Conservation (phyloP, 2,329 filamentous ascomycete genomes). For the Biscogniauxia mediterranea region DNA sequence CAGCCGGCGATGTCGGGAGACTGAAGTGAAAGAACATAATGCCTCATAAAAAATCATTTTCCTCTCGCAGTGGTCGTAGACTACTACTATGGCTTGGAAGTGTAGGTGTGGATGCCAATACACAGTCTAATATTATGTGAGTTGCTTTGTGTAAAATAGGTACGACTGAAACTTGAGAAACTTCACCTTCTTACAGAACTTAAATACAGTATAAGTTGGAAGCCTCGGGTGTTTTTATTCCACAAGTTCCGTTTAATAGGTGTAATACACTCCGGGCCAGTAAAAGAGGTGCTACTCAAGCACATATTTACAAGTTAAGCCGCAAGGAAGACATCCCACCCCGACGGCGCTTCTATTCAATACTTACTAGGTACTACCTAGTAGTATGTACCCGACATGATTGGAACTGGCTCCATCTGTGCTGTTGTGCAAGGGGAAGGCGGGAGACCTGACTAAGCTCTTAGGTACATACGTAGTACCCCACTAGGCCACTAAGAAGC, state of each 20-base stretch:
- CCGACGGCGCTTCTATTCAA: too few relatives aligned
- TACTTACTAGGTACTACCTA: too few relatives aligned
- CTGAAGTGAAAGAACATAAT: not conserved
- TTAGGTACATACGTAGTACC: too few relatives aligned
- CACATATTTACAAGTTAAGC: too few relatives aligned
- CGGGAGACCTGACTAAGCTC: conserved; percentile 36
- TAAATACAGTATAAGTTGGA: not conserved
- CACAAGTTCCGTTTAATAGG: not conserved
- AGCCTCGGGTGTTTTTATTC: not conserved
- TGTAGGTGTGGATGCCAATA: too few relatives aligned
- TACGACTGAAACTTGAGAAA: too few relatives aligned
- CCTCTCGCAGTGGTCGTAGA: too few relatives aligned
- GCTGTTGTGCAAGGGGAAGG: conserved; percentile 16
- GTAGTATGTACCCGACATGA: too few relatives aligned
- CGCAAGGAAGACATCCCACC: not conserved
- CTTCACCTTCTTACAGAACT: too few relatives aligned
- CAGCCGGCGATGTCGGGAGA: not conserved
- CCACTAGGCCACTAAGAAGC: conserved; percentile 5
- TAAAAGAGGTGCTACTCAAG: not conserved
- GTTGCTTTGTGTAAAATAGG: too few relatives aligned
- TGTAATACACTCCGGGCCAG: not conserved
- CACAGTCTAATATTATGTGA: too few relatives aligned
- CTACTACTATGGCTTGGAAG: too few relatives aligned
- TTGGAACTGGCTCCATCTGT: not conserved
- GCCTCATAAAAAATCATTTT: not conserved